Evolutionary conservation across 176 grass and related monocot species (phyloP).

Genomic region (Otatea glauca): DNA sequence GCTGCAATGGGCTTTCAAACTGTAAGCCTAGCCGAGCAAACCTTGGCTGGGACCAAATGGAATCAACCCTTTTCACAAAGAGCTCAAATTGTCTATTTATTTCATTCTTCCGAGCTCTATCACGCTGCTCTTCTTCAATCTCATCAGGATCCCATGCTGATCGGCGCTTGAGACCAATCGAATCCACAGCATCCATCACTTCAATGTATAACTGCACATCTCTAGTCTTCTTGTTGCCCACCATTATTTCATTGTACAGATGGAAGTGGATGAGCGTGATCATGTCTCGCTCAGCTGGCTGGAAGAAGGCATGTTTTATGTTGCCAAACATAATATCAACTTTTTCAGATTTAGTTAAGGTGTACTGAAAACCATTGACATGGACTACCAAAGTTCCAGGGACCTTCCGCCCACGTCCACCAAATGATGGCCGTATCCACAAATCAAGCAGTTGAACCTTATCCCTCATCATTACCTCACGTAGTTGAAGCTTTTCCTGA

Average conservation of each 20-base stretch:
- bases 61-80: slow-evolving; percentile 72
- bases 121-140: slow-evolving; percentile 77
- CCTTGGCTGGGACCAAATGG: slow-evolving; percentile 58
- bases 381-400: slow-evolving; percentile 65
- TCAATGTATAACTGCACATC: slow-evolving; percentile 81
- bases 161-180: slow-evolving; percentile 53
- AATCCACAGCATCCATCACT: slow-evolving; percentile 81
- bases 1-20: slow-evolving; percentile 63
- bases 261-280: slow-evolving; percentile 74
- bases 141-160: slow-evolving; percentile 77
- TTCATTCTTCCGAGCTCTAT: slow-evolving; percentile 65
- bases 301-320: slow-evolving; percentile 80
- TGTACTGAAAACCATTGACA: slow-evolving; percentile 73
- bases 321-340: slow-evolving; percentile 71
- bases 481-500: slow-evolving; percentile 65
- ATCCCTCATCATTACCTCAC: slow-evolving; percentile 36
- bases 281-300: slow-evolving; percentile 78
- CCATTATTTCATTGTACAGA: slow-evolving; percentile 80
- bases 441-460: slow-evolving; percentile 54
- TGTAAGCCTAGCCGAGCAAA: slow-evolving; percentile 57
- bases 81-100: slow-evolving; percentile 72
- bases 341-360: slow-evolving; percentile 58
- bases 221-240: slow-evolving; percentile 76
- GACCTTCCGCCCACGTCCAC: slow-evolving; percentile 62
- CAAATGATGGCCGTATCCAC: slow-evolving; percentile 66